Evolutionary conservation across 1,139 yeast genomes (phyloP), one percentile per base, ranked within the genome.

Genomic region (Kodamaea plutei): DNA sequence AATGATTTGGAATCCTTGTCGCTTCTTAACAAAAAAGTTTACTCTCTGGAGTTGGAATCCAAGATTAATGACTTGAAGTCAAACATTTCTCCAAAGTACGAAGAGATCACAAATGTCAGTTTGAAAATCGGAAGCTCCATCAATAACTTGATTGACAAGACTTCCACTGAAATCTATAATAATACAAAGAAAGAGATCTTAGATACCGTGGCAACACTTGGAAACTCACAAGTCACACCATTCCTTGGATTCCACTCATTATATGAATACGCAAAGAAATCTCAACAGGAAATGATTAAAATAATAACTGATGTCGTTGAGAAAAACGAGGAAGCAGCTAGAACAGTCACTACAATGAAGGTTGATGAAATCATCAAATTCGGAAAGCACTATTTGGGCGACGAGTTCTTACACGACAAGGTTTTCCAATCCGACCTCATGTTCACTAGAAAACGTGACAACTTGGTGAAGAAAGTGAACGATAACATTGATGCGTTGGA

Each of bases 391-490:
- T 61, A 68, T 5, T 53, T 81, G 40, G 79, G 80, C 4, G 76
- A 75, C 21, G 83, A 78, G 22, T 74, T 71, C 37, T 62, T 78
- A 59, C 70, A 61, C 29, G 79, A 78, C 38, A 81, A 82, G 40
- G 73, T 72, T 8, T 89, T 91, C 60, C 76, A 84, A 36, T 74
- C 84, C 10, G 82, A 78, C 15, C 70, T 83, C 29, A 91, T 91
- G 98, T 91, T 88, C 46, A 74, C 87, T 3, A 76, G 89, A 44
- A 70, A 71, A 35, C 73, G 72, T 27, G 96, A 91, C 47, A 56
- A 72, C 5, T 59, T 79, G 24, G 71, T 76, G 23, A 76, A 81
- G 42, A 67, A 73, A 29, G 61, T 89, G 27, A 65, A 72, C 38
- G 73, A 77, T 21, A 70, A 73, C 21, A 69, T 89, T 28, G 75